A percentile compares a stretch with the other conserved stretches of the same genome.
These are phyloP conservation scores for Aspergillus carbonarius DNA, from an alignment of 2,329 filamentous ascomycete species.

Conservation along the genomic window DNA sequence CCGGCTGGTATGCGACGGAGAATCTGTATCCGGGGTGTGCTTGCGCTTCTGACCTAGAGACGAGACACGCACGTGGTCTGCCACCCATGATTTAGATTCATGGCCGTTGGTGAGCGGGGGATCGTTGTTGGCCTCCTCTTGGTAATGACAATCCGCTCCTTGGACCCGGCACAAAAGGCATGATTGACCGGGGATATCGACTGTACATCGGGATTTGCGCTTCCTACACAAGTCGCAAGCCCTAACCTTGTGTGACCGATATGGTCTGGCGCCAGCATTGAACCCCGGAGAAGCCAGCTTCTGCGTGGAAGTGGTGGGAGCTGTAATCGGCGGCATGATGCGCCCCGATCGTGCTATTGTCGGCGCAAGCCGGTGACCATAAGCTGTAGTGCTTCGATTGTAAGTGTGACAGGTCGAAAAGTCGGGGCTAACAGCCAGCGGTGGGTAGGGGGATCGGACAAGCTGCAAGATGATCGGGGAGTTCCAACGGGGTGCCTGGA, in stretches of 20 bases:
- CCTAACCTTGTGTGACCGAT: conserved; percentile 61
- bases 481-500: background rate
- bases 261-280: conserved; percentile 52
- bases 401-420: background rate
- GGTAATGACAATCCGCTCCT: conserved; percentile 58
- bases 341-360: conserved; percentile 7
- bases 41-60: conserved; percentile 38
- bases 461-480: background rate
- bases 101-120: conserved; percentile 24
- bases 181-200: conserved; percentile 52
- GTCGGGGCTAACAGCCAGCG: background rate
- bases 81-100: conserved; percentile 31
- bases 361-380: background rate
- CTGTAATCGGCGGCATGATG: conserved; percentile 35
- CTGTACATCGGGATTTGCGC: conserved; percentile 62
- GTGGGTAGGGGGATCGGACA: background rate
- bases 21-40: conserved; percentile 30
- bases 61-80: conserved; percentile 25
- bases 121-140: conserved; percentile 38
- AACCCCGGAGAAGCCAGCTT: conserved; percentile 38
- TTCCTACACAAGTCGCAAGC: conserved; percentile 61
- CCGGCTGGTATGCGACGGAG: conserved; percentile 23
- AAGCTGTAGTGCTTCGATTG: background rate
- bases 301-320: conserved; percentile 30
- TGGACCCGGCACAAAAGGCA: conserved; percentile 61